These are phyloP conservation scores for Amphirosellinia nigrospora DNA, from an alignment of 495 filamentous ascomycete species.

Conservation along the genomic window DNA sequence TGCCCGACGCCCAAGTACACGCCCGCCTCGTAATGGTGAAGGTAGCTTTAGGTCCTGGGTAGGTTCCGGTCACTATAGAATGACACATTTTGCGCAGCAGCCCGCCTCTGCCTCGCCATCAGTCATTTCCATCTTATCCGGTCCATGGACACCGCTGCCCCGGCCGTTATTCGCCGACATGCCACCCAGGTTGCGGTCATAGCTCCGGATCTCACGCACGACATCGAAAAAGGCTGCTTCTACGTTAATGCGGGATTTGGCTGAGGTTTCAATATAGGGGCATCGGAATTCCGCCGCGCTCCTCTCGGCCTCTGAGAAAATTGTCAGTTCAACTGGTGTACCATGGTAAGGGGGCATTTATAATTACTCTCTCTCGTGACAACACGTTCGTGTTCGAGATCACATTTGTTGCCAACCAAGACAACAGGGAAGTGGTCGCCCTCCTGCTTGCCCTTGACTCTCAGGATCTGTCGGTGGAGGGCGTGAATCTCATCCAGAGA, in stretches of 20 bases:
- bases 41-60: constrained; percentile 14
- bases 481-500: constrained; percentile 98
- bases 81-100: constrained; percentile 85
- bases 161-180: constrained; percentile 70
- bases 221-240: constrained; percentile 98
- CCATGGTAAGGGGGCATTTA: constrained; percentile 15
- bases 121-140: constrained; percentile 78
- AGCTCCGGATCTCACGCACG: constrained; percentile 93
- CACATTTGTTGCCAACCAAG: constrained; percentile 99
- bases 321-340: constrained; percentile 9
- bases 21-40: constrained; percentile 18
- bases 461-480: constrained; percentile 97
- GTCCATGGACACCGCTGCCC: constrained; percentile 66
- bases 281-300: constrained; percentile 88
- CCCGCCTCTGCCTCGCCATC: constrained; percentile 73
- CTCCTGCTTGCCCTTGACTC: constrained; percentile 88
- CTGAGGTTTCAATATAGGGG: constrained; percentile 98
- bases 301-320: constrained; percentile 78
- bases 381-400: constrained; percentile 89
- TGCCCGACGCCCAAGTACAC: constrained; percentile 17
- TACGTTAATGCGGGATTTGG: constrained; percentile 96
- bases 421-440: constrained; percentile 97
- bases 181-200: constrained; percentile 96
- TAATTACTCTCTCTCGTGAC: constrained; percentile 85
- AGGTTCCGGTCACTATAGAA: constrained; percentile 72